Evolutionary conservation across 441 rosid species (phyloP).

Genomic region (Adansonia rubrostipa): DNA sequence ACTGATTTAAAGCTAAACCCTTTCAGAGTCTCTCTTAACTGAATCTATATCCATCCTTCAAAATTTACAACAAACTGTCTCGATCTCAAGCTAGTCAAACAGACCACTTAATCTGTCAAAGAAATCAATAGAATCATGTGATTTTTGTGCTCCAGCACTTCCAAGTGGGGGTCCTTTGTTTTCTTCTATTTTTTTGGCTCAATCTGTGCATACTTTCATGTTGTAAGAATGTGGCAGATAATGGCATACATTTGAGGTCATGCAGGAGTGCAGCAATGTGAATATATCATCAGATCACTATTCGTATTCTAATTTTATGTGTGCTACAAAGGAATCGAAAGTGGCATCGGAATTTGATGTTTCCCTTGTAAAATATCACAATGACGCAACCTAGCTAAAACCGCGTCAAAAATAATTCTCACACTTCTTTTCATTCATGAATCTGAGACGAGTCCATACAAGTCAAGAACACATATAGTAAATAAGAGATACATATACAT

Average conservation of each 20-base stretch:
- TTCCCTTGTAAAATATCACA: not conserved
- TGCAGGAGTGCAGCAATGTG: not conserved
- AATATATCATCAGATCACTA: not conserved
- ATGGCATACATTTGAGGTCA: constrained; percentile 21
- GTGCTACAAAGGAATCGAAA: not conserved
- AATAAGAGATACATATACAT: not conserved
- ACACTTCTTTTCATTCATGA: not conserved
- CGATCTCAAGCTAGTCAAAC: constrained; percentile 28
- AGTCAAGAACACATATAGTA: not conserved
- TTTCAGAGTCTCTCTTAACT: not conserved
- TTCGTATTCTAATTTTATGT: not conserved
- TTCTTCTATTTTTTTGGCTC: constrained; percentile 4
- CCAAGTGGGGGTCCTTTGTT: constrained; percentile 32
- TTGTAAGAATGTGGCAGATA: constrained; percentile 23
- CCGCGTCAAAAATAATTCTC: not conserved
- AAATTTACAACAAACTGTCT: constrained; percentile 17
- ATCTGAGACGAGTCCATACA: not conserved
- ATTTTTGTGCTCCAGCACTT: constrained; percentile 29
- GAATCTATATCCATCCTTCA: constrained; percentile 15
- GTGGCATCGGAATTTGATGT: constrained; percentile 3
- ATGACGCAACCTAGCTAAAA: constrained; percentile 1
- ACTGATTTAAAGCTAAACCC: not conserved
- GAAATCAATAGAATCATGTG: constrained; percentile 35
- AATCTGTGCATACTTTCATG: constrained; percentile 9
- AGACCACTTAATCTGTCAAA: constrained; percentile 24